Evolutionary conservation across 2,329 filamentous ascomycete genomes (phyloP), one percentile per base, ranked within the genome.

Genomic region (Colletotrichum cordylinicola): DNA sequence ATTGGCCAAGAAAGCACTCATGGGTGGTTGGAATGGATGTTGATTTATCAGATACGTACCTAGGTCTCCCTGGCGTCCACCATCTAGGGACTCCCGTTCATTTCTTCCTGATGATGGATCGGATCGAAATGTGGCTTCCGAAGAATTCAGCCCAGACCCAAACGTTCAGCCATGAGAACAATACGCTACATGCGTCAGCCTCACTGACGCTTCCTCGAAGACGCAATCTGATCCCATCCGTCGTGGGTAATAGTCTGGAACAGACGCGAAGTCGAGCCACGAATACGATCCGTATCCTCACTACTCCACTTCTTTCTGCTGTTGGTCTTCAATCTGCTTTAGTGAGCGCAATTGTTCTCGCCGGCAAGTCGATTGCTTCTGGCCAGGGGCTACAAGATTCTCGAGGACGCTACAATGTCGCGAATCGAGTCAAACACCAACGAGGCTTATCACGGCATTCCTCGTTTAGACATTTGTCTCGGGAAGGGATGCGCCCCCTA

Each of bases 131-230:
- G 6, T 52, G 10, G 21, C 43, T 52, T 8, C n/a, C n/a, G 43
- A 10, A 24, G n/a, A 13, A 52, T 13, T 52, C 21, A 52, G 43
- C n/a, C n/a, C 10, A 21, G 43, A 52, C n/a, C n/a, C 1, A 1
- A 4, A 24, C 10, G 43, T 52, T 52, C 43, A 48, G 43, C 43
- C n/a, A 48, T 10, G 10, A 21, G n/a, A 48, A 7, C 43, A 21
- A 21, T 48, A 21, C 21, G 43, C 13, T 48, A 21, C n/a, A 9
- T 48, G 6, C 6, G n/a, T 48, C 21, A 5, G 10, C 13, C 43
- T n/a, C 43, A 24, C n/a, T 21, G 0, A 24, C n/a, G n/a, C n/a
- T 13, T 4, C 3, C 0, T 52, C 0, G 1, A 7, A 13, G 43
- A 12, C 43, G 43, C 2, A 52, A 52, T 13, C 13, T 52, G n/a